A percentile compares a stretch with the other conserved stretches of the same genome.
These are phyloP conservation scores for Myxozyma sirexii DNA, from an alignment of 805 yeast genomes.

Conservation along the genomic window DNA sequence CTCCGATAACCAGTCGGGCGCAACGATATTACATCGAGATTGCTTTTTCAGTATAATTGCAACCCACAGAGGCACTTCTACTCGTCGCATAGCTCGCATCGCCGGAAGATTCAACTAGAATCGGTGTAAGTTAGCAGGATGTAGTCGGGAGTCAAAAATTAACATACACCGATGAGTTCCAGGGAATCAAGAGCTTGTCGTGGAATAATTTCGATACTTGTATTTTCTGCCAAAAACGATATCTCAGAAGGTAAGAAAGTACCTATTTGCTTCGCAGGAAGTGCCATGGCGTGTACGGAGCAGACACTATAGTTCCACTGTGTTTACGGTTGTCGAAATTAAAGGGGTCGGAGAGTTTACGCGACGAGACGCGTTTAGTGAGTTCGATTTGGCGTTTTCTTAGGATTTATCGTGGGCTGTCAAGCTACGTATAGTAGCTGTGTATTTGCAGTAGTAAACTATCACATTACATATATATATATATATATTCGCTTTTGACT, in stretches of 20 bases:
- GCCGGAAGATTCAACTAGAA: slow-evolving; percentile 53
- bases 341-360: background rate
- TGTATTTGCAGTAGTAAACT: too few species aligned
- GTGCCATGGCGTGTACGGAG: slow-evolving; percentile 69
- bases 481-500: too few species aligned
- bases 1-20: slow-evolving; percentile 80
- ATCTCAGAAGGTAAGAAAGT: slow-evolving; percentile 76
- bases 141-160: background rate
- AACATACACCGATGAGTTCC: slow-evolving; percentile 60
- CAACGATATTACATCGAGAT: slow-evolving; percentile 78
- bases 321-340: background rate
- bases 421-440: too few species aligned
- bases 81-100: slow-evolving; percentile 67
- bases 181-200: slow-evolving; percentile 69
- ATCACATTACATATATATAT: too few species aligned
- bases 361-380: slow-evolving; percentile 5
- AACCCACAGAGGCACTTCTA: slow-evolving; percentile 80
- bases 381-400: too few species aligned
- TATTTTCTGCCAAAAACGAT: slow-evolving; percentile 83
- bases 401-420: too few species aligned
- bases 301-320: too few species aligned
- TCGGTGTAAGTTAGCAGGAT: background rate
- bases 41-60: slow-evolving; percentile 83
- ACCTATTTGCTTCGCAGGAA: slow-evolving; percentile 57
- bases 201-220: slow-evolving; percentile 72